Evolutionary conservation across 1,139 yeast species (phyloP).

Genomic region (Scheffersomyces lignicola): DNA sequence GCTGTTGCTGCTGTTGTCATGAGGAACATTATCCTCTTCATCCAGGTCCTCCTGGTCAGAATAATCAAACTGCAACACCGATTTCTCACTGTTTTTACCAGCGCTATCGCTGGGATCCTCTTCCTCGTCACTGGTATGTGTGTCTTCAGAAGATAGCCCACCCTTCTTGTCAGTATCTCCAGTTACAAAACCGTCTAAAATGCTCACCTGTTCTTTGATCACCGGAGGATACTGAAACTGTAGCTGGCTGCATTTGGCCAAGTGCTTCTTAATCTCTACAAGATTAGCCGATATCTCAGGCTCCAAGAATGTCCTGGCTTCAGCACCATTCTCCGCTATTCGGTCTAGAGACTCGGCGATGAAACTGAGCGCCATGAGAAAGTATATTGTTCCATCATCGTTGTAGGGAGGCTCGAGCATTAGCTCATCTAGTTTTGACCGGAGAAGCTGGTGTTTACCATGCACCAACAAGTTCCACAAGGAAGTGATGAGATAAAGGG

Average conservation of each 20-base stretch:
- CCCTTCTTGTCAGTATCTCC: slow-evolving; percentile 2
- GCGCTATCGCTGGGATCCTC: slow-evolving; percentile 8
- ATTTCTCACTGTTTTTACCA: background rate
- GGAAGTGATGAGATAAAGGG: slow-evolving; percentile 35
- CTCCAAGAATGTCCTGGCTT: background rate
- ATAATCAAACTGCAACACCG: background rate
- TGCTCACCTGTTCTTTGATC: slow-evolving; percentile 17
- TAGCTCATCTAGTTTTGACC: slow-evolving; percentile 37
- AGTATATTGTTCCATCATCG: slow-evolving; percentile 43
- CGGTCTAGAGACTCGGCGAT: background rate
- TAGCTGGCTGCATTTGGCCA: slow-evolving; percentile 29
- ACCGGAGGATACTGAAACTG: slow-evolving; percentile 30
- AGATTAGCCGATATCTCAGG: background rate
- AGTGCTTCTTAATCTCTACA: slow-evolving; percentile 16
- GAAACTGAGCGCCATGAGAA: slow-evolving; percentile 18
- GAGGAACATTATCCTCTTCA: slow-evolving; percentile 2
- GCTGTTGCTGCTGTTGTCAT: background rate
- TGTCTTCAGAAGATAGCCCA: background rate
- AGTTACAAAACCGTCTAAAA: slow-evolving; percentile 4
- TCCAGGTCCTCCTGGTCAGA: slow-evolving; percentile 4
- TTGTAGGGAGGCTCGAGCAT: slow-evolving; percentile 47
- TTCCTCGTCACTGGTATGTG: slow-evolving; percentile 9
- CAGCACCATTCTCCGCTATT: background rate
- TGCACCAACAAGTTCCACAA: slow-evolving; percentile 36
- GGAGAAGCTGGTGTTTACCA: slow-evolving; percentile 25